phyloP scores from a whole-genome alignment of 352 stramenopile genomes.

The Pythium graminicola region DNA sequence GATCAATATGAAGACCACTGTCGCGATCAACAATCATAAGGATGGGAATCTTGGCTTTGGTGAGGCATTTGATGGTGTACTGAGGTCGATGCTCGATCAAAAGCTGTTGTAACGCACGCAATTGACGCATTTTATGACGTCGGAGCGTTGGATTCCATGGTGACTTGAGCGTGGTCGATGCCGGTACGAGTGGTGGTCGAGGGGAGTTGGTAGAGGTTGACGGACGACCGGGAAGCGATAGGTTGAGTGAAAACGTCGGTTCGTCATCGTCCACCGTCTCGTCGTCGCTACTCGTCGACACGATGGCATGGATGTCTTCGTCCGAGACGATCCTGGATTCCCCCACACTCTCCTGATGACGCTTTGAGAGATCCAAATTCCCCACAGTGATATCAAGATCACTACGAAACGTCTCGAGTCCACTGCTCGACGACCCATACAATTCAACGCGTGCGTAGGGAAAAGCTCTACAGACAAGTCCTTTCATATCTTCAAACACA shows the following conservation, averaged over 20 bases:
- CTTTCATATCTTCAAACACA: conserved; percentile 40
- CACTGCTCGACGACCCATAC: conserved; percentile 66
- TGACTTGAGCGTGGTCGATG: conserved; percentile 30
- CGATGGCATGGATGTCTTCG: background rate
- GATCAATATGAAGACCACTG: conserved; percentile 48
- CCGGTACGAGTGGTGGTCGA: background rate
- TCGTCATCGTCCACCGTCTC: conserved; percentile 29
- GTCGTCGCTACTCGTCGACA: conserved; percentile 6
- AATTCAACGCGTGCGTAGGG: conserved; percentile 41
- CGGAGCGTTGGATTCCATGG: conserved; percentile 69
- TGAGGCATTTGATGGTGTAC: conserved; percentile 55
- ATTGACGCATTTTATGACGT: conserved; percentile 43
- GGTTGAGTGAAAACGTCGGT: conserved; percentile 57
- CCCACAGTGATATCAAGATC: conserved; percentile 70
- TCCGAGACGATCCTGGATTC: conserved; percentile 1
- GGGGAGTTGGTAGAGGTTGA: too few relatives aligned
- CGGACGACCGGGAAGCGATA: conserved; percentile 31
- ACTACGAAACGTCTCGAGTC: conserved; percentile 67
- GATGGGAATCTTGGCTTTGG: conserved; percentile 71
- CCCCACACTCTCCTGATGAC: background rate
- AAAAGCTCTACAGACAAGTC: conserved; percentile 38
- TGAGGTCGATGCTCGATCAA: conserved; percentile 40
- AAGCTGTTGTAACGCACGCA: conserved; percentile 52
- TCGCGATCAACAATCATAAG: conserved; percentile 55
- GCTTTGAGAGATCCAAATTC: conserved; percentile 26